A percentile compares a stretch with the other conserved stretches of the same genome.
These are phyloP conservation scores for Erodium chrysanthum DNA, from an alignment of 441 rosid species.

Conservation along the genomic window DNA sequence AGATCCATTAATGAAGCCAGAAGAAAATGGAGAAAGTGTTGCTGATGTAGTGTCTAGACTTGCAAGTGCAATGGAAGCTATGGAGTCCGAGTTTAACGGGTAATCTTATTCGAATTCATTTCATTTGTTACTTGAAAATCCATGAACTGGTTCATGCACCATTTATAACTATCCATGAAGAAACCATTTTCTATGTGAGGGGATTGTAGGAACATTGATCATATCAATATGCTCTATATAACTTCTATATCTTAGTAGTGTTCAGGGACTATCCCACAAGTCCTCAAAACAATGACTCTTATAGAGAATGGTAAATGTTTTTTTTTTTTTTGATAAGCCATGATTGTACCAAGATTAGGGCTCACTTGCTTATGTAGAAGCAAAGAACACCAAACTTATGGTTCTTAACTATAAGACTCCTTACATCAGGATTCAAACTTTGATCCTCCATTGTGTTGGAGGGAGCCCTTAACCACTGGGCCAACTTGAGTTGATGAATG, in stretches of 20 bases:
- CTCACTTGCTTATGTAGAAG: too few species aligned
- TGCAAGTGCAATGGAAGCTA: slow-evolving; percentile 36
- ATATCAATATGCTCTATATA: not conserved
- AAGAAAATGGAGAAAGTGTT: slow-evolving; percentile 74
- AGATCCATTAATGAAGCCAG: slow-evolving; percentile 55
- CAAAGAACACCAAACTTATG: too few species aligned
- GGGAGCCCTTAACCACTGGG: too few species aligned
- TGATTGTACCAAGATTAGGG: too few species aligned
- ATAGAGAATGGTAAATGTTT: too few species aligned
- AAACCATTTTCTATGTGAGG: not conserved
- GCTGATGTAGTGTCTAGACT: slow-evolving; percentile 73
- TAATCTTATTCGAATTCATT: slow-evolving; percentile 16
- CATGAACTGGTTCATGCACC: not conserved
- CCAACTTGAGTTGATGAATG: too few species aligned
- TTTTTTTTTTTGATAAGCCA: too few species aligned
- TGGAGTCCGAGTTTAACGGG: slow-evolving; percentile 68
- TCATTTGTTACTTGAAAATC: not conserved
- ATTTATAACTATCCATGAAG: not conserved
- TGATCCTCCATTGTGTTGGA: too few species aligned
- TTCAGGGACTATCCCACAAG: not conserved
- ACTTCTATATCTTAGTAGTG: not conserved
- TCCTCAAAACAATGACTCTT: too few species aligned
- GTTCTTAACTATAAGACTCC: too few species aligned
- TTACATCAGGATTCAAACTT: too few species aligned
- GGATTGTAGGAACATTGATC: not conserved